Evolutionary conservation across 2,329 filamentous ascomycete genomes (phyloP).

Genomic region (Xylariomycetidae sp.): DNA sequence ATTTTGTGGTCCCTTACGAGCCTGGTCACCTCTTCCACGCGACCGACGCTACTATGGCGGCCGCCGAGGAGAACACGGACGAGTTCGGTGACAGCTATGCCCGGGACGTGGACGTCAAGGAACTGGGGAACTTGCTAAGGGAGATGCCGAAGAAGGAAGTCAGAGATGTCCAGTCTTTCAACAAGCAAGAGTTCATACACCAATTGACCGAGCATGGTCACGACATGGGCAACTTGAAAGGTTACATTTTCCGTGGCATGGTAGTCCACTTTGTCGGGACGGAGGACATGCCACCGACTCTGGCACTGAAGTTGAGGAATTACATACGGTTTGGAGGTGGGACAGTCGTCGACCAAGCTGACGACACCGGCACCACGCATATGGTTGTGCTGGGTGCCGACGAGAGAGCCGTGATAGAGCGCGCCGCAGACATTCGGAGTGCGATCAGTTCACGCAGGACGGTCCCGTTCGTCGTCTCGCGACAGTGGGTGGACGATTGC

Average conservation of each 20-base stretch:
- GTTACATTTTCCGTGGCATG: slow-evolving; percentile 47
- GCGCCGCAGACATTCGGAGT: slow-evolving; percentile 38
- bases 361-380: slow-evolving; percentile 61
- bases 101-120: slow-evolving; percentile 58
- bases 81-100: slow-evolving; percentile 77
- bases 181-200: slow-evolving; percentile 40
- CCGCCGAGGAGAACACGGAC: slow-evolving; percentile 62
- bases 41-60: slow-evolving; percentile 46
- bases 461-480: slow-evolving; percentile 63
- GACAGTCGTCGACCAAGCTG: slow-evolving; percentile 40
- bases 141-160: slow-evolving; percentile 46
- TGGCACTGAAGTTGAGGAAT: slow-evolving; percentile 42
- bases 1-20: slow-evolving; percentile 58
- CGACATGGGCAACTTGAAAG: slow-evolving; percentile 42
- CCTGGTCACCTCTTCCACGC: slow-evolving; percentile 66
- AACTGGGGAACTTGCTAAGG: slow-evolving; percentile 49
- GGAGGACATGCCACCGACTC: slow-evolving; percentile 25
- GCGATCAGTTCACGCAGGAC: slow-evolving; percentile 37
- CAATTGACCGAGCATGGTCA: slow-evolving; percentile 52
- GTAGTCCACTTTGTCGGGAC: slow-evolving; percentile 34
- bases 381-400: slow-evolving; percentile 52
- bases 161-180: slow-evolving; percentile 31
- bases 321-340: slow-evolving; percentile 67
- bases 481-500: slow-evolving; percentile 70
- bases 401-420: slow-evolving; percentile 29